These are phyloP conservation scores for Firmiana major DNA, from an alignment of 345 rosid genomes.

Conservation along the genomic window DNA sequence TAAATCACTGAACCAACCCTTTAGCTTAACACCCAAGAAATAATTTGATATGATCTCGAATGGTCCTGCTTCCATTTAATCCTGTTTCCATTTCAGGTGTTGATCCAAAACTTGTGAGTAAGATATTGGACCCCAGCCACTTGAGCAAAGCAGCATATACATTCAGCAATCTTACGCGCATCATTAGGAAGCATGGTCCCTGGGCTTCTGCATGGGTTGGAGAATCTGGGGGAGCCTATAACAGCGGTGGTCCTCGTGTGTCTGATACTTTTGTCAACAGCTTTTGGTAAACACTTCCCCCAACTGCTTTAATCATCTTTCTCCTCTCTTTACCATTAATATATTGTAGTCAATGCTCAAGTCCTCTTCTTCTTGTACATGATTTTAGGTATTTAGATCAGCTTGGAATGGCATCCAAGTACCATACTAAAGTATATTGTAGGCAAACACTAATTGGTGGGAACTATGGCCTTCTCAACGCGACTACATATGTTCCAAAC, in stretches of 20 bases:
- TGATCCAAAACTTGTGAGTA: conserved; percentile 65
- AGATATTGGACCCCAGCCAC: conserved; percentile 71
- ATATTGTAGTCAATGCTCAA: background rate
- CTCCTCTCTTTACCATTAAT: background rate
- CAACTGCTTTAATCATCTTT: background rate
- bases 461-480: conserved; percentile 78
- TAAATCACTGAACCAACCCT: too few relatives aligned
- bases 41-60: too few relatives aligned
- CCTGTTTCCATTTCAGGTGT: conserved; percentile 47
- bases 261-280: conserved; percentile 87
- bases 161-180: conserved; percentile 50
- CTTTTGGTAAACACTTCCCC: conserved; percentile 61
- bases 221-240: conserved; percentile 96
- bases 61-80: background rate
- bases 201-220: conserved; percentile 99
- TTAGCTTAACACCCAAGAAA: too few relatives aligned
- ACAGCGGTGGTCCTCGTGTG: conserved; percentile 82
- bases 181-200: conserved; percentile 58
- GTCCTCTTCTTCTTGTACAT: background rate
- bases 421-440: conserved; percentile 94
- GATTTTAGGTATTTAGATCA: conserved; percentile 87
- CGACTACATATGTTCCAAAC: conserved; percentile 60
- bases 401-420: conserved; percentile 88
- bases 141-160: conserved; percentile 54
- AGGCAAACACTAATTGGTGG: conserved; percentile 96